phyloP scores from a whole-genome alignment of 225 moss, liverwort and hornwort species.

The Neckera pumila region DNA sequence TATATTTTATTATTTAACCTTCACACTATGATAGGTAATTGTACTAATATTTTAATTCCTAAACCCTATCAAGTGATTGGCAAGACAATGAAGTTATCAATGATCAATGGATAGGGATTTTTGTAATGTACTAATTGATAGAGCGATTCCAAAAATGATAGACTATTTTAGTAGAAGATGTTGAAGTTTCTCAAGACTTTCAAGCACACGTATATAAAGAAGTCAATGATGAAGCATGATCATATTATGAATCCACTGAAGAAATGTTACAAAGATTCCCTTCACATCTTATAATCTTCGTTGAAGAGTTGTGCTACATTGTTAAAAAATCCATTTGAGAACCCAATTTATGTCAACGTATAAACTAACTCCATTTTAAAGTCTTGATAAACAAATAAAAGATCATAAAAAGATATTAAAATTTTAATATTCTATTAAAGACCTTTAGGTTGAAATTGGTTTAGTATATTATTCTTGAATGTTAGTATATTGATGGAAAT shows the following conservation, averaged over 20 bases:
- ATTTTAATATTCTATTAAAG: background rate
- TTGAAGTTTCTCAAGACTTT: background rate
- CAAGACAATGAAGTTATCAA: background rate
- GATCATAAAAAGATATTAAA: background rate
- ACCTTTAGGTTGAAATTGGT: background rate
- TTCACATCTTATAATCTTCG: too few relatives aligned
- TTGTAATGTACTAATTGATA: background rate
- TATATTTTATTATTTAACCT: background rate
- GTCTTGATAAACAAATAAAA: background rate
- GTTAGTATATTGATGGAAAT: background rate
- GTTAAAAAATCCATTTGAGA: background rate
- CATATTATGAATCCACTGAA: background rate
- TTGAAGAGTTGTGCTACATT: background rate
- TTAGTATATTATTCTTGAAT: fast-evolving
- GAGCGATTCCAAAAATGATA: background rate
- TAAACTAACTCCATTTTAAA: background rate
- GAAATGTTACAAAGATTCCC: background rate
- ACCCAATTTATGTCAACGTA: background rate
- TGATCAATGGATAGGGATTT: background rate
- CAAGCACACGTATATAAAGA: background rate
- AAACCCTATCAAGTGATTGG: background rate
- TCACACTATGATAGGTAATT: background rate
- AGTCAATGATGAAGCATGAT: background rate
- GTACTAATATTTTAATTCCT: background rate
- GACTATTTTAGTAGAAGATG: background rate